These are phyloP conservation scores for Peribolospora baueri DNA, from an alignment of 768 basidiomycete species.

Conservation along the genomic window DNA sequence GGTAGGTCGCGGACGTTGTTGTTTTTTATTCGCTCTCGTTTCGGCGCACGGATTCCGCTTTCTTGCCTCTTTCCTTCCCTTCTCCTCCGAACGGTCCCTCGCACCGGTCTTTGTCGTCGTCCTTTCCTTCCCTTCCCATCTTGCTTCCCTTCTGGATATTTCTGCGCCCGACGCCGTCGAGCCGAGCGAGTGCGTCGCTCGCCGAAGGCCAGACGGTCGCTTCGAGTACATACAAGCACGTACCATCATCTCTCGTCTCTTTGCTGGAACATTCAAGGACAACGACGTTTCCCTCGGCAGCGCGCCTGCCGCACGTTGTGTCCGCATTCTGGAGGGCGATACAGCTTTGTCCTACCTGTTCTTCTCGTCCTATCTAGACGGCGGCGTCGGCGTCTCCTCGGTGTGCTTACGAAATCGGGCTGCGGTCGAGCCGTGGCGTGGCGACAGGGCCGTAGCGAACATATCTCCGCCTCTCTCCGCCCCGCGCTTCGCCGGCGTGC, in stretches of 20 bases:
- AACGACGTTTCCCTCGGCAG: not conserved
- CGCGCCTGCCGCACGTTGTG: not conserved
- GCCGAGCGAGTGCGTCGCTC: not conserved
- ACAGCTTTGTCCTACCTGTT: too few species aligned
- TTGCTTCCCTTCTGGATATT: not conserved
- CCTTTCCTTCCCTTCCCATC: not conserved
- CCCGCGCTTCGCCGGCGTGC: too few species aligned
- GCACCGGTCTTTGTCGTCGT: not conserved
- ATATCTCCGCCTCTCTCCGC: too few species aligned
- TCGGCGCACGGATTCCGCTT: not conserved
- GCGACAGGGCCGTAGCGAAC: too few species aligned
- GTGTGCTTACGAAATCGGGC: too few species aligned
- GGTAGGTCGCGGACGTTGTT: conserved; percentile 3
- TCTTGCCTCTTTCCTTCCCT: not conserved
- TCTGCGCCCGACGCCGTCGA: not conserved
- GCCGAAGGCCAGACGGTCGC: not conserved
- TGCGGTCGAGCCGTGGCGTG: too few species aligned
- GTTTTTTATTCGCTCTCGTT: not conserved
- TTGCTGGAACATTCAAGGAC: not conserved
- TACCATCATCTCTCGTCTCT: not conserved
- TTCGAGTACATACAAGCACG: too few species aligned
- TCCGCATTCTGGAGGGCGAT: not conserved
- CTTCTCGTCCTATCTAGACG: too few species aligned
- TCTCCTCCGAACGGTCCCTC: not conserved
- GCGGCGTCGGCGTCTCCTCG: too few species aligned